A percentile compares a stretch with the other conserved stretches of the same genome.
These are phyloP conservation scores for bread wheat (Triticum aestivum) DNA, from an alignment of 176 grass and related monocot species.

Conservation along the genomic window IWGSC_CS_RefSeq_v2.1 NC_057795.1:352588065-352588564, in stretches of 20 bases:
- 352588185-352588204: neutral
- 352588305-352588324: neutral
- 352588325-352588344: neutral
- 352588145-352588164: neutral
- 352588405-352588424: constrained; percentile 20
- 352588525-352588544: neutral
- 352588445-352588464: too few species aligned
- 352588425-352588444: too few species aligned
- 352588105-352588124: neutral
- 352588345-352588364: neutral
- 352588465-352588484: neutral
- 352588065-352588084: neutral
- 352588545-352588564: neutral
- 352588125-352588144: neutral
- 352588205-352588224: neutral
- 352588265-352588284: constrained; percentile 10
- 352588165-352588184: neutral
- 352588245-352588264: neutral
- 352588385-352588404: neutral
- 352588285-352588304: neutral
- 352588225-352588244: neutral
- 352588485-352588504: neutral
- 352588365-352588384: constrained; percentile 33
- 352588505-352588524: neutral
- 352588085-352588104: neutral